Evolutionary conservation across 495 filamentous ascomycete species (phyloP), one percentile per base, ranked within the genome.

Genomic region (Hypomontagnella submonticulosa): DNA sequence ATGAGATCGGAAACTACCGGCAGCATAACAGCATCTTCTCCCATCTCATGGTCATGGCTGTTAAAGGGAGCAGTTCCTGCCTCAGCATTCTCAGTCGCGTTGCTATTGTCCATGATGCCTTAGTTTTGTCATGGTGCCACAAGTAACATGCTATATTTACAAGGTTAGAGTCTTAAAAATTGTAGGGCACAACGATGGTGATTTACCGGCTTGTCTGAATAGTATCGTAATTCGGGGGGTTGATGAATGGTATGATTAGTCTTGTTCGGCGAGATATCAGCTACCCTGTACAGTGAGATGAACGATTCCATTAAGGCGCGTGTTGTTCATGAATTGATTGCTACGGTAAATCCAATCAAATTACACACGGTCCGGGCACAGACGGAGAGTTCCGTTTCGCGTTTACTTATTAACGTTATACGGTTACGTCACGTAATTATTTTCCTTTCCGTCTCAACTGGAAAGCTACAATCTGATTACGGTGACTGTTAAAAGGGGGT

Each of bases 1-100:
- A 57, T 33, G 6, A 70, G 43, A 43, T 70, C 66, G 13, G 71
- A 74, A 33, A 33, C 46, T 6, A 72, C 57, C 0, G 62, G 42
- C 15, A 48, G 42, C 40, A 55, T 47, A 3, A 43, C 16, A 18
- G 38, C 2, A 55, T 67, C 63, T 37, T 52, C 56, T 18, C 38
- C 52, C 44, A 54, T 16, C 12, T 55, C 50, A 13, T 57, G 44
- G 19, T 62, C 38, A 9, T 37, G n/a, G 37, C 32, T 5, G 9
- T 4, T 11, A 20, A 40, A 55, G 37, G 19, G 34, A 18, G 18
- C 2, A 23, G 18, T 20, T 42, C 55, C 23, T 57, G 34, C 38
- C 20, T 46, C 20, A 13, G 27, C 34, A 6, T 40, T 30, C 3
- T 62, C 18, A 3, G 30, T 54, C 19, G 40, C 15, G 43, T 46